Conservation (phyloP, 2,329 filamentous ascomycete species). For the Trichoderma simmonsii region DNA sequence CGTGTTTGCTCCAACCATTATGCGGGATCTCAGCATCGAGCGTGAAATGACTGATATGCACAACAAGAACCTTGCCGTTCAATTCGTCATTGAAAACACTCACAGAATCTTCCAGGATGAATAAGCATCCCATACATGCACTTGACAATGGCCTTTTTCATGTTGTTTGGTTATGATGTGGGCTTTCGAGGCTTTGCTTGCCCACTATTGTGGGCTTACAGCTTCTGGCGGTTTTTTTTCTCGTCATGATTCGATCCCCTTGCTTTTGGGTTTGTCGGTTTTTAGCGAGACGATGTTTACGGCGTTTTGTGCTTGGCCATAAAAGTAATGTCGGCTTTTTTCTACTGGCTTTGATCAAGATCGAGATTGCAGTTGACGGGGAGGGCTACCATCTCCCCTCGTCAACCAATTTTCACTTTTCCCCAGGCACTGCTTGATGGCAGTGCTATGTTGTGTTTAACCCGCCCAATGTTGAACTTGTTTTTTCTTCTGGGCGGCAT, state of each 20-base stretch:
- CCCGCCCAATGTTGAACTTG: background rate
- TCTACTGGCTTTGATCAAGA: background rate
- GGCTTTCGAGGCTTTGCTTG: background rate
- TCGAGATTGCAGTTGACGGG: background rate
- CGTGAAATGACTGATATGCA: slow-evolving; percentile 96
- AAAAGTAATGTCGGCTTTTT: slow-evolving; percentile 14
- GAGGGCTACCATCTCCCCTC: background rate
- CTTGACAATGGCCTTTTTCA: background rate
- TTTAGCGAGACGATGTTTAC: slow-evolving; percentile 8
- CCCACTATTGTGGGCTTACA: background rate
- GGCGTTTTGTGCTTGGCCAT: slow-evolving; percentile 13
- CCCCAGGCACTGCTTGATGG: background rate
- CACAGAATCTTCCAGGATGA: slow-evolving; percentile 69
- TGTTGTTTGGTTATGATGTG: background rate
- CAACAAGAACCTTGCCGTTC: slow-evolving; percentile 85
- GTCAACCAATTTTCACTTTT: background rate
- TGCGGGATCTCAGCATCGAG: slow-evolving; percentile 85
- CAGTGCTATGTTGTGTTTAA: background rate
- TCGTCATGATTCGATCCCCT: slow-evolving; percentile 3
- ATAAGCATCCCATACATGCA: slow-evolving; percentile 15
- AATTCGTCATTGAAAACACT: slow-evolving; percentile 90
- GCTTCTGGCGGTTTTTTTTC: background rate
- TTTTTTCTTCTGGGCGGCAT: background rate
- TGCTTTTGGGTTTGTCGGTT: slow-evolving; percentile 6
- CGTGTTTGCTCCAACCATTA: slow-evolving; percentile 96